Evolutionary conservation across 164 flowering plant species (phyloP), one percentile per base, ranked within the genome.

Genomic region (Liriodendron chinense): DNA sequence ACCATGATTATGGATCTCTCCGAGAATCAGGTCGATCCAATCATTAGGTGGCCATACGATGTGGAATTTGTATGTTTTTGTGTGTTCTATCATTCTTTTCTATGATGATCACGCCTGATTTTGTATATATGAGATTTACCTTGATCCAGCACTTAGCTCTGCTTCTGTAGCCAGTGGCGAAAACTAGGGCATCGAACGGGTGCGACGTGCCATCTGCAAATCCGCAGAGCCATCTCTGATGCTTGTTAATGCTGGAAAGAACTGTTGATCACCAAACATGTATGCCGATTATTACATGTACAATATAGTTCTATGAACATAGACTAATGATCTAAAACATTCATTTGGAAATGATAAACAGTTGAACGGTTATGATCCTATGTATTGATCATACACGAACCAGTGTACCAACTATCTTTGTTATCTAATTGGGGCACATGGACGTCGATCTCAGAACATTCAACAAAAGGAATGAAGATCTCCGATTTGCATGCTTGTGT

Each of bases 121-220:
- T 3, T 23, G 14, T 1, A 64, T 10, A 7, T 8, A 53, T 24
- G 9, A 71, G 14, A 10, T 7, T 12, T 70, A 67, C 70, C 48
- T 67, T 67, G 7, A 67, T 8, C 49, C 70, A 67, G 4, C 28
- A 21, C 13, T 64, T 73, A n/a, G 64, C 68, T 1, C 59, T 73
- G 68, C 75, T 73, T 63, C 24, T 63, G 26, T 73, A 64, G 16
- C 68, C 75, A 3, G 75, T 73, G 43, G 75, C 75, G 16, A 73
- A 64, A 47, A 73, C 12, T 34, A 73, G 63, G 3, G 75, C 69
- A 43, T 73, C 69, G 22, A 73, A 73, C 26, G 1, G 43, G 18
- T 14, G 57, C 1, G 24, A 24, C 2, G 3, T 6, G 21, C 68
- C 68, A 73, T 73, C 43, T 0, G 47, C 16, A 43, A 73, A 73